These are phyloP conservation scores for Obelidium mucronatum DNA, from an alignment of 192 early-diverging fungal genomes.

Conservation along the genomic window DNA sequence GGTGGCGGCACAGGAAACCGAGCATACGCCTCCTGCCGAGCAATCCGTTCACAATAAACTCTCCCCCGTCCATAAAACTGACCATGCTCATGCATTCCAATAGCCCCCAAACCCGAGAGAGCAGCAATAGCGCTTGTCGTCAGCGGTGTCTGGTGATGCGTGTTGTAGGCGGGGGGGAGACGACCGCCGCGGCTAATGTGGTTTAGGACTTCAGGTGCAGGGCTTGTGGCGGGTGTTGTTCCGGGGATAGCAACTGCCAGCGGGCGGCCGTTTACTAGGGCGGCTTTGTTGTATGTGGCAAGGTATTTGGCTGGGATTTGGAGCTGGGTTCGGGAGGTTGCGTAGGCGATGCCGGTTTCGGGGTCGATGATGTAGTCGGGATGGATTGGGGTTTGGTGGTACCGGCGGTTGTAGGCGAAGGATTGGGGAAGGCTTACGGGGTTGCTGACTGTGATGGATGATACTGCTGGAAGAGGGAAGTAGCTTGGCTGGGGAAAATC, in stretches of 20 bases:
- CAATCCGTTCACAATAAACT: not conserved
- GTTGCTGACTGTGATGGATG: not conserved
- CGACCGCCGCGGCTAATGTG: not conserved
- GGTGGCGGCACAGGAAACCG: not conserved
- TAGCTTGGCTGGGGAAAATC: not conserved
- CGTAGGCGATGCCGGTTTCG: not conserved
- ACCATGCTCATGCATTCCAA: not conserved
- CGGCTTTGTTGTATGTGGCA: slow-evolving; percentile 24
- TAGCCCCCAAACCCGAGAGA: not conserved
- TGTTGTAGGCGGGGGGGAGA: not conserved
- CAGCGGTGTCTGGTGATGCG: not conserved
- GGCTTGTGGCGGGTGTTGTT: not conserved
- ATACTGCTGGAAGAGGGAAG: not conserved
- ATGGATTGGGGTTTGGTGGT: slow-evolving; percentile 30
- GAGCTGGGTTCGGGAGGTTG: not conserved
- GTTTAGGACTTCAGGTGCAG: not conserved
- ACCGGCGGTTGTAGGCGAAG: slow-evolving; percentile 10
- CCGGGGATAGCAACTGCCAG: not conserved
- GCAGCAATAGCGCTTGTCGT: not conserved
- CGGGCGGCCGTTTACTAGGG: slow-evolving; percentile 26
- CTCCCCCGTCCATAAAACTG: not conserved
- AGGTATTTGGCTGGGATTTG: slow-evolving; percentile 22
- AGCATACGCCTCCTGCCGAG: not conserved
- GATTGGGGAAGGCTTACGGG: slow-evolving; percentile 16
- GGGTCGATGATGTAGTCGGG: slow-evolving; percentile 24